These are phyloP conservation scores for Neoarthrinium moseri DNA, from an alignment of 2,329 filamentous ascomycete species.

Conservation along the genomic window DNA sequence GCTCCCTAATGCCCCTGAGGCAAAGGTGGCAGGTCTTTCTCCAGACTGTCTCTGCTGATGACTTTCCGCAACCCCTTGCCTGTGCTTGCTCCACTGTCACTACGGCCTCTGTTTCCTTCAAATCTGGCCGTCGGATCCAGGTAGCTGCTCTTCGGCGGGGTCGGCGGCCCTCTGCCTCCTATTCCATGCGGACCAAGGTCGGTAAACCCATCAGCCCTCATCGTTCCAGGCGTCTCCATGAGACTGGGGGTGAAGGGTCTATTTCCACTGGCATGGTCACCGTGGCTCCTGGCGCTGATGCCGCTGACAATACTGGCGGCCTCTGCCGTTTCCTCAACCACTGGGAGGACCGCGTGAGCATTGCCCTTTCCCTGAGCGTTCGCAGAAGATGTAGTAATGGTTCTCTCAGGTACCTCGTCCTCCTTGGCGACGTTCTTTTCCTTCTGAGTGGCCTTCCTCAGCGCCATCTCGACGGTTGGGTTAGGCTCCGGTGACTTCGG, in stretches of 20 bases:
- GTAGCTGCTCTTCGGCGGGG: conserved; percentile 43
- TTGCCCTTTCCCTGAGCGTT: conserved; percentile 22
- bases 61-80: conserved; percentile 31
- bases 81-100: conserved; percentile 22
- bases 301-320: conserved; percentile 47
- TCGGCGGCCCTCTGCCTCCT: conserved; percentile 39
- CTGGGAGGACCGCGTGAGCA: conserved; percentile 58
- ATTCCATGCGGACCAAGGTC: conserved; percentile 29
- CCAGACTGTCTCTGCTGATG: conserved; percentile 55
- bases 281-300: conserved; percentile 57
- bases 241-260: conserved; percentile 32
- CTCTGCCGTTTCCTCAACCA: conserved; percentile 90
- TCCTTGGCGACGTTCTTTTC: conserved; percentile 28
- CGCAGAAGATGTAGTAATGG: conserved; percentile 20
- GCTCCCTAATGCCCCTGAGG: conserved; percentile 29
- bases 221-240: conserved; percentile 27
- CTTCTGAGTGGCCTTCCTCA: conserved; percentile 24
- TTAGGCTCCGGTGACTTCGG: conserved; percentile 28
- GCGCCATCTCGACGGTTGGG: conserved; percentile 26
- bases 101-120: conserved; percentile 23
- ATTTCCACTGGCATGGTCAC: conserved; percentile 35
- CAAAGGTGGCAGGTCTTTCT: conserved; percentile 60
- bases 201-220: conserved; percentile 31
- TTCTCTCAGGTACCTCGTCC: conserved; percentile 28
- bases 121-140: conserved; percentile 41